phyloP scores from a whole-genome alignment of 139 green algal genomes.

The Volvox reticuliferus region DNA sequence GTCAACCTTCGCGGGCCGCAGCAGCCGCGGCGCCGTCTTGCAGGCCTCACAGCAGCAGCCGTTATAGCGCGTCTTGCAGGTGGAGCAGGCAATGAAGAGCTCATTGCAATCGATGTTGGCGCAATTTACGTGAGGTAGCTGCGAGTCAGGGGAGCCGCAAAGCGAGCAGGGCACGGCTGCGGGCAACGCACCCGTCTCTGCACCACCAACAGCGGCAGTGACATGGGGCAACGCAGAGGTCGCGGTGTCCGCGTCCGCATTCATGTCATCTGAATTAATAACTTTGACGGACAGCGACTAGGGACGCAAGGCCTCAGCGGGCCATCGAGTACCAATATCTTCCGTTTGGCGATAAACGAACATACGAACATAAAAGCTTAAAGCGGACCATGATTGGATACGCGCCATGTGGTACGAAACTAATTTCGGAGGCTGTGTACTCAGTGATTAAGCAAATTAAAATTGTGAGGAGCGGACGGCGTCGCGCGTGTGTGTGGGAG shows the following conservation, averaged over 20 bases:
- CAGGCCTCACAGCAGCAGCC: slow-evolving; percentile 91
- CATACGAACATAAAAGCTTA: no score
- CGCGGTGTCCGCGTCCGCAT: not conserved
- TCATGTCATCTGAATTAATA: no score
- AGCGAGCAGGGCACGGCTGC: slow-evolving; percentile 81
- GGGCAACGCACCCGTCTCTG: slow-evolving; percentile 50
- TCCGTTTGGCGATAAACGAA: no score
- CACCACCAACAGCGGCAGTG: not conserved
- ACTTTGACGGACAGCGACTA: no score
- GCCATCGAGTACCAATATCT: no score
- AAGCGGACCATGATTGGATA: no score
- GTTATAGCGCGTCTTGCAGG: slow-evolving; percentile 69
- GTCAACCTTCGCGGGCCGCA: slow-evolving; percentile 81
- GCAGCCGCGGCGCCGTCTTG: slow-evolving; percentile 77
- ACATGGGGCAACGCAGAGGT: not conserved
- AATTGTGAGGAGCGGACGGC: no score
- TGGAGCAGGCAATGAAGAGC: slow-evolving; percentile 89
- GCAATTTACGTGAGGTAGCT: slow-evolving; percentile 94
- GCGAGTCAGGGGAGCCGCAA: slow-evolving; percentile 72
- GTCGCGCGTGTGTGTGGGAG: no score
- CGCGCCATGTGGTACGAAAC: no score
- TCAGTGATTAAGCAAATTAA: no score
- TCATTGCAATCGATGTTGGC: slow-evolving; percentile 84
- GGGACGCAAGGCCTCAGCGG: no score
- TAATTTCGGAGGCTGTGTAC: no score